A percentile compares a stretch with the other conserved stretches of the same genome.
Conservation (phyloP, 495 filamentous ascomycete genomes). For the Astrocystis sublimbata region DNA sequence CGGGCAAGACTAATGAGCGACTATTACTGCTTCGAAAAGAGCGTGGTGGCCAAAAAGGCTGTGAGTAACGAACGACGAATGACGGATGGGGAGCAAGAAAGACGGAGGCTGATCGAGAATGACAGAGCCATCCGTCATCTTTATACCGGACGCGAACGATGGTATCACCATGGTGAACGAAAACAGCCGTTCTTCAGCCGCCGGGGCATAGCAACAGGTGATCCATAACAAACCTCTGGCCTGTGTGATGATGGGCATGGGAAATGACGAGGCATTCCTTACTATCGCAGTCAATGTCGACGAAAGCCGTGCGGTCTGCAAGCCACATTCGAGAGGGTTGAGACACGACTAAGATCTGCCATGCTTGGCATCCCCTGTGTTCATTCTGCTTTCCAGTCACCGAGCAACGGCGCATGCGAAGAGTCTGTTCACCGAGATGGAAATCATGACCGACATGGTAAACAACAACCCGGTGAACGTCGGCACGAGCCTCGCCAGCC, state of each 20-base stretch:
- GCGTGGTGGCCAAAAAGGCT: constrained; percentile 14
- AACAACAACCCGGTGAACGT: too few relatives aligned
- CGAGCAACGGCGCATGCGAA: background rate
- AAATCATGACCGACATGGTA: background rate
- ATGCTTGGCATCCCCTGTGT: constrained; percentile 2
- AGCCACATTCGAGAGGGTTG: constrained; percentile 2
- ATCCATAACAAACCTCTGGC: constrained; percentile 23
- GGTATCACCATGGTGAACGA: background rate
- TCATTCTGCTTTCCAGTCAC: background rate
- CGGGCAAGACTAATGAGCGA: constrained; percentile 25
- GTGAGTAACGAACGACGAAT: constrained; percentile 18
- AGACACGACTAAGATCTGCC: constrained; percentile 13
- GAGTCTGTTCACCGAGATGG: background rate
- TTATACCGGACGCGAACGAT: constrained; percentile 24
- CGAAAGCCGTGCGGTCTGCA: background rate
- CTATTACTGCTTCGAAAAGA: constrained; percentile 8
- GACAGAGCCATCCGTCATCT: constrained; percentile 13
- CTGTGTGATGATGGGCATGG: background rate
- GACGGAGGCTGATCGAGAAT: background rate
- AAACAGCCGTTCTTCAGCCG: background rate
- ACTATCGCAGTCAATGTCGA: background rate
- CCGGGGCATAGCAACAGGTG: constrained; percentile 15
- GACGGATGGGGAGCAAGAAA: constrained; percentile 15
- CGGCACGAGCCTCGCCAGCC: too few relatives aligned
- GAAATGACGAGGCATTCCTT: constrained; percentile 34